Evolutionary conservation across 306 rosid species (phyloP), one percentile per base, ranked within the genome.

Genomic region (Sicyos baderoa): DNA sequence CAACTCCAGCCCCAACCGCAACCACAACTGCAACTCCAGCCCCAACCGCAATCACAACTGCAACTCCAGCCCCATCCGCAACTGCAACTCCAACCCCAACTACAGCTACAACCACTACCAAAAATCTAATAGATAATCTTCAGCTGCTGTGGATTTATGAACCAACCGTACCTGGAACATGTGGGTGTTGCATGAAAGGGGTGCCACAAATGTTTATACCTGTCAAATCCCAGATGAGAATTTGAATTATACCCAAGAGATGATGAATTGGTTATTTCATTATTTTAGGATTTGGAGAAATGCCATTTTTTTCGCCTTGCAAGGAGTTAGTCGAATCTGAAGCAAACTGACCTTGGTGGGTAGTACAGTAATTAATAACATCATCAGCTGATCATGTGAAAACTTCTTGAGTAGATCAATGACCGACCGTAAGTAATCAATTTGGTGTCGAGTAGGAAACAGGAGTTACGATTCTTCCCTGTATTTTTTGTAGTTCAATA

Each of bases 281-380:
- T 65, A 32, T 21, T 65, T 45, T 35, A 65, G 37, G 17, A 64
- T 64, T 21, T 25, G 40, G 71, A 66, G 1, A 44, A 66, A 9
- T 14, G 55, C 40, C 56, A 66, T 66, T 23, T 23, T 53, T 66
- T 66, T 13, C 47, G 55, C 17, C 55, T 48, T 27, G 42, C 71
- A 23, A 52, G 71, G 48, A 23, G 9, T 16, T 64, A 42, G 17
- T 64, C 11, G 53, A 44, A 21, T 22, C 56, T 66, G 71, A 66
- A 66, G 42, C 71, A 66, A 62, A 66, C 71, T 66, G 71, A 66
- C 35, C 71, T 65, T 65, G 53, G 70, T 65, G 54, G 54, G 70
- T 42, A 42, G 49, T 62, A 60, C 17, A 64, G 56, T 45, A 29
- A 47, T 47, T 5, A 66, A 66, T 14, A 66, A 44, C 71, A 47